A percentile compares a stretch with the other conserved stretches of the same genome.
These are phyloP conservation scores for Chaetothyriales sp. DNA, from an alignment of 2,329 filamentous ascomycete genomes.

Conservation along the genomic window DNA sequence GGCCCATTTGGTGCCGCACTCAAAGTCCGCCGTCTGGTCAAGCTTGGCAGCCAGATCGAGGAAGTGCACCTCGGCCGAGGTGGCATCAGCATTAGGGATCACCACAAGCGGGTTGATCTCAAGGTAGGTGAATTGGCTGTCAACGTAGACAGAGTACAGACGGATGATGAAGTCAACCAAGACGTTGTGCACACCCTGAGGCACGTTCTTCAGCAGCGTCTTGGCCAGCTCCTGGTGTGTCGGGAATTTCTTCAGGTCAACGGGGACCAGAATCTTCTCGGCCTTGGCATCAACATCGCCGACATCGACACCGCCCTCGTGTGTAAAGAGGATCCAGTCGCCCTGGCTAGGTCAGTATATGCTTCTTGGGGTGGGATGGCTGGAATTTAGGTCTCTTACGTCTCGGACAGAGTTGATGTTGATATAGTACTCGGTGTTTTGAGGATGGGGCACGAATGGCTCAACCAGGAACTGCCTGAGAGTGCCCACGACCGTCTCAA, in stretches of 20 bases:
- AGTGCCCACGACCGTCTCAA: constrained; percentile 78
- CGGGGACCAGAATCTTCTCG: constrained; percentile 94
- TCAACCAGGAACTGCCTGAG: constrained; percentile 94
- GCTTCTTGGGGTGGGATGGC: background rate
- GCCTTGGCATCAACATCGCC: constrained; percentile 98
- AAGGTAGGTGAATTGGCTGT: constrained; percentile 99
- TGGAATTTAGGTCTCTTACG: constrained; percentile 47
- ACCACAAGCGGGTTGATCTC: constrained; percentile 99
- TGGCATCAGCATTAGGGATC: constrained; percentile 82
- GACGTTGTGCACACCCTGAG: constrained; percentile 90
- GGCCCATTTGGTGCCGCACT: constrained; percentile 98
- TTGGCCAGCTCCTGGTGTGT: constrained; percentile 87
- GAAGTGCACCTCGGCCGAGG: constrained; percentile 92
- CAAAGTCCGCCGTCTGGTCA: constrained; percentile 97
- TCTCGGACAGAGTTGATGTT: constrained; percentile 99
- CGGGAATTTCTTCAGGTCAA: constrained; percentile 85
- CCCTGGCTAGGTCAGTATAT: constrained; percentile 42
- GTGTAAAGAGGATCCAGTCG: constrained; percentile 99
- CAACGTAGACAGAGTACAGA: constrained; percentile 95
- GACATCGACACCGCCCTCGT: constrained; percentile 98
- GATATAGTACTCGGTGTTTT: constrained; percentile 98
- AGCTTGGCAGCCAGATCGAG: constrained; percentile 96
- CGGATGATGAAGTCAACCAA: constrained; percentile 98
- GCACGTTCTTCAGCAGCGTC: constrained; percentile 79
- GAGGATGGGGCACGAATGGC: constrained; percentile 91